Evolutionary conservation across 345 rosid species (phyloP).

Genomic region (Eucalyptus grandis): DNA sequence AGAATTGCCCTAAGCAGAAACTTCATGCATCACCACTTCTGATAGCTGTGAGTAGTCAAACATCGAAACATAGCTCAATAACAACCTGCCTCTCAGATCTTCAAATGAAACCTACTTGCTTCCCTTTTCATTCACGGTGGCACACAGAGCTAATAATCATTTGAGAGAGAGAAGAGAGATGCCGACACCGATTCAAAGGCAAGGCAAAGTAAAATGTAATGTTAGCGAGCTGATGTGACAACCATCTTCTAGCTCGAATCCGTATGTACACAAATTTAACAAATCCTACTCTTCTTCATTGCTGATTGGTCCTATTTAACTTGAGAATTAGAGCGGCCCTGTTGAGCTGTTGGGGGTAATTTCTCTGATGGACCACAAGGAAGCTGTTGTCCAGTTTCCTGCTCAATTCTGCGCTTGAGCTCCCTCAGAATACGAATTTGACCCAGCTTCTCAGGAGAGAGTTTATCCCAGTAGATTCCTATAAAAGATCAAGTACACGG

Average conservation of each 20-base stretch:
- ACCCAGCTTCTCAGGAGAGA: slow-evolving; percentile 72
- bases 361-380: slow-evolving; percentile 66
- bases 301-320: not conserved
- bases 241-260: not conserved
- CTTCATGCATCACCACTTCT: not conserved
- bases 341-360: slow-evolving; percentile 57
- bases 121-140: not conserved
- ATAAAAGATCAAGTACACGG: not conserved
- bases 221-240: not conserved
- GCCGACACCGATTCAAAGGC: not conserved
- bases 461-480: slow-evolving; percentile 84
- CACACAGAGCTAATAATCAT: not conserved
- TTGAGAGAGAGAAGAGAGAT: not conserved
- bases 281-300: not conserved
- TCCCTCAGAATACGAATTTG: slow-evolving; percentile 75
- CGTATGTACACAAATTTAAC: not conserved
- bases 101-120: not conserved
- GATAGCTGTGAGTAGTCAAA: not conserved
- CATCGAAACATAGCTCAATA: not conserved
- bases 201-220: not conserved
- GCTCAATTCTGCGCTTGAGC: slow-evolving; percentile 50
- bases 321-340: not conserved
- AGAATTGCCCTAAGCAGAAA: not conserved
- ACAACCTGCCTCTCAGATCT: not conserved
- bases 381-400: slow-evolving; percentile 57